Percentiles rank a stretch among this genome's conserved stretches.
Evolutionary conservation across 352 stramenopile species (phyloP).

Genomic region (Phytophthora lateralis): DNA sequence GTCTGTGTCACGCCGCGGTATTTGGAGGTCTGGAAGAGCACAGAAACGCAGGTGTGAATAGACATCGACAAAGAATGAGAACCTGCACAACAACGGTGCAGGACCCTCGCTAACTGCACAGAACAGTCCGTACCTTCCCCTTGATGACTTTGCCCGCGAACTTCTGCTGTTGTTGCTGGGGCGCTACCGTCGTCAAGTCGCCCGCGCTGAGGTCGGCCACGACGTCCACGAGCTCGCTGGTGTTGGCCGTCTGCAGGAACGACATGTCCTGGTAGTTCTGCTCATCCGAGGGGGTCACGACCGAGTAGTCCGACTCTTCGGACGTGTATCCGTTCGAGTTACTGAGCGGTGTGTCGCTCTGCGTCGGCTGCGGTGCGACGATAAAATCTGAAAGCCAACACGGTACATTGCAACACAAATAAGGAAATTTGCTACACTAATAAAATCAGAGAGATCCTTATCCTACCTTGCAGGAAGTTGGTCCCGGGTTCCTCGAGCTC

Average conservation of each 20-base stretch:
- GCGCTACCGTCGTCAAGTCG: constrained; percentile 51
- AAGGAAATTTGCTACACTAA: constrained; percentile 9
- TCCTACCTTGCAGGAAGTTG: constrained; percentile 70
- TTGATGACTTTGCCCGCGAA: constrained; percentile 83
- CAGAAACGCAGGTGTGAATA: constrained; percentile 12
- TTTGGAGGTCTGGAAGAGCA: constrained; percentile 74
- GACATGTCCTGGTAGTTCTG: constrained; percentile 82
- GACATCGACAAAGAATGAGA: constrained; percentile 8
- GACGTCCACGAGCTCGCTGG: constrained; percentile 64
- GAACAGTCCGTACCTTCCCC: constrained; percentile 55
- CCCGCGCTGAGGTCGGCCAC: constrained; percentile 57
- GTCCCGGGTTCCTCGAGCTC: constrained; percentile 71
- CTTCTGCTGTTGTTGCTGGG: constrained; percentile 46
- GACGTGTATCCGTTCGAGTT: constrained; percentile 82
- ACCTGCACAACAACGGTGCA: constrained; percentile 9
- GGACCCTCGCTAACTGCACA: constrained; percentile 3
- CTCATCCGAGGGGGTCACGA: constrained; percentile 66
- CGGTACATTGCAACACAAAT: constrained; percentile 12
- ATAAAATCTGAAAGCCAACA: constrained; percentile 50
- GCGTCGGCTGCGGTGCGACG: constrained; percentile 27
- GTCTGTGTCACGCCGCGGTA: constrained; percentile 86
- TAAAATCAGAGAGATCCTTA: neutral
- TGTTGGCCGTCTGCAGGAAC: constrained; percentile 63
- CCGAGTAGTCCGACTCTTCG: constrained; percentile 85
- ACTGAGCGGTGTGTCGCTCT: constrained; percentile 60